These are phyloP conservation scores for Hypsizygus marmoreus DNA, from an alignment of 768 basidiomycete genomes.

Conservation along the genomic window DNA sequence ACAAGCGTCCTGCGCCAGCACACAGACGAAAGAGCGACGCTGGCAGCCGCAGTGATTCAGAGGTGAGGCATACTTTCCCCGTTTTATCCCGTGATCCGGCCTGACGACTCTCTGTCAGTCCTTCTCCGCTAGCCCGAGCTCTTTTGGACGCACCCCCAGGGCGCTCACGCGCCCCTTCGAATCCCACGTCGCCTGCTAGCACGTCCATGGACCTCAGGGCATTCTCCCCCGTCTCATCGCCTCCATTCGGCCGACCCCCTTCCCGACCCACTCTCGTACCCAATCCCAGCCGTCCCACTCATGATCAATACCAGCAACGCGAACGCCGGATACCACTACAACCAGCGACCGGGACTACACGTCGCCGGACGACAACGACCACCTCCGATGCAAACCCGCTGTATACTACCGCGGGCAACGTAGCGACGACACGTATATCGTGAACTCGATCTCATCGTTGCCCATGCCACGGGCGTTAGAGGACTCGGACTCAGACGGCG, in stretches of 20 bases:
- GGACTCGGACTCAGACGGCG: slow-evolving; percentile 58
- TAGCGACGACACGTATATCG: slow-evolving; percentile 32
- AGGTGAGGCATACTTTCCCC: slow-evolving; percentile 55
- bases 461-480: slow-evolving; percentile 55
- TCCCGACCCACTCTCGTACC: slow-evolving; percentile 71
- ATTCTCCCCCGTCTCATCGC: slow-evolving; percentile 40
- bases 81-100: slow-evolving; percentile 8
- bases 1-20: slow-evolving; percentile 68
- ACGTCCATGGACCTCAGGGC: slow-evolving; percentile 25
- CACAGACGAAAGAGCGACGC: slow-evolving; percentile 74
- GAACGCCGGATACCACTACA: slow-evolving; percentile 22
- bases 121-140: slow-evolving; percentile 39
- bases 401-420: slow-evolving; percentile 34
- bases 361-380: slow-evolving; percentile 42
- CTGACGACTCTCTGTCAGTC: slow-evolving; percentile 26
- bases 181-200: slow-evolving; percentile 59
- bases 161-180: slow-evolving; percentile 70
- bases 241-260: slow-evolving; percentile 37
- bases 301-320: slow-evolving; percentile 17
- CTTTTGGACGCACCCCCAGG: slow-evolving; percentile 47
- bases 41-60: slow-evolving; percentile 74
- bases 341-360: slow-evolving; percentile 42
- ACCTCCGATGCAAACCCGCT: slow-evolving; percentile 29
- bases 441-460: slow-evolving; percentile 50
- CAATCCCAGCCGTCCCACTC: slow-evolving; percentile 47